Evolutionary conservation across 441 rosid species (phyloP).

Genomic region (Gossypium laxum): DNA sequence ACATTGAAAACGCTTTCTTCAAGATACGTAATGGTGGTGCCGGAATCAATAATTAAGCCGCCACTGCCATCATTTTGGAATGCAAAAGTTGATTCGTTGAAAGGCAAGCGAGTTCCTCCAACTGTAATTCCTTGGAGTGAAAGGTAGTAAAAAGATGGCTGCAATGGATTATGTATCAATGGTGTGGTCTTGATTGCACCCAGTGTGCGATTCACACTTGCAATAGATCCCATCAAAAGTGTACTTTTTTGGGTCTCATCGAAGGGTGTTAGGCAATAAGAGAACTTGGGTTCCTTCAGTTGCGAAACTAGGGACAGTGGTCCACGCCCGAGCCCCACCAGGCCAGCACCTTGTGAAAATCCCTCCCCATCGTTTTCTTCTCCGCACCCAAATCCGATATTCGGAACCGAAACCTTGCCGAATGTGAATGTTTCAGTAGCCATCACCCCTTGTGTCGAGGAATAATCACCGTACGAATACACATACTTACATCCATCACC

Average conservation of each 20-base stretch:
- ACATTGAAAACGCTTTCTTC: conserved; percentile 34
- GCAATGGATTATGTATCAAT: conserved; percentile 35
- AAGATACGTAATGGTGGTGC: conserved; percentile 57
- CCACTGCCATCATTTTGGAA: conserved; percentile 51
- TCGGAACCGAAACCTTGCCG: conserved; percentile 33
- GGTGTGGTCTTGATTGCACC: conserved; percentile 30
- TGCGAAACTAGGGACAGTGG: conserved; percentile 56
- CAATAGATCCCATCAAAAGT: conserved; percentile 45
- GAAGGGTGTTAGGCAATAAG: conserved; percentile 50
- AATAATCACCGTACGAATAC: conserved; percentile 76
- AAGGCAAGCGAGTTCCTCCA: conserved; percentile 35
- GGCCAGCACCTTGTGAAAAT: conserved; percentile 68
- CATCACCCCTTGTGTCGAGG: conserved; percentile 64
- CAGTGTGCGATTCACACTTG: conserved; percentile 15
- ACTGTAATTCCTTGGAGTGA: conserved; percentile 52
- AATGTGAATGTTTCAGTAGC: conserved; percentile 67
- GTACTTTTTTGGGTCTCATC: conserved; percentile 34
- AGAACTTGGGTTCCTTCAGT: conserved; percentile 40
- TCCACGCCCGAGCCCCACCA: conserved; percentile 82
- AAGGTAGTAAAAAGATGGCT: conserved; percentile 61
- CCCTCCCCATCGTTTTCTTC: conserved; percentile 70
- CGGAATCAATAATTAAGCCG: conserved; percentile 59
- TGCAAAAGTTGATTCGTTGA: conserved; percentile 40
- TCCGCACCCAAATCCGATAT: conserved; percentile 78
- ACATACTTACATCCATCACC: conserved; percentile 47